These are phyloP conservation scores for Auriscalpium orientale DNA, from an alignment of 768 basidiomycete genomes.

Conservation along the genomic window DNA sequence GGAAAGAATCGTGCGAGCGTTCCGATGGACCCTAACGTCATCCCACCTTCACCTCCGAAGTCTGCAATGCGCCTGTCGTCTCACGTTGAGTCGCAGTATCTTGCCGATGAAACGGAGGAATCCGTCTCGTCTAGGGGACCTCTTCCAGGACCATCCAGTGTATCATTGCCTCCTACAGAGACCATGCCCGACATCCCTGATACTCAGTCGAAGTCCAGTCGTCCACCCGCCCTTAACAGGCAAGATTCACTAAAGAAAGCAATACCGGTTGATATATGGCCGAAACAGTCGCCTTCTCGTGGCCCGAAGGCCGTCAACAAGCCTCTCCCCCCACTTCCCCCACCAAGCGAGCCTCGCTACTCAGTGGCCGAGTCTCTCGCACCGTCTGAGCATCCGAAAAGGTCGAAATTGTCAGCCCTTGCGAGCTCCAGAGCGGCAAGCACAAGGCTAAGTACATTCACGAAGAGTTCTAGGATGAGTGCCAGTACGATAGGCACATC, in stretches of 20 bases:
- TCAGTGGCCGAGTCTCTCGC: constrained; percentile 6
- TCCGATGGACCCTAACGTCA: constrained; percentile 43
- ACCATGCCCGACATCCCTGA: constrained; percentile 52
- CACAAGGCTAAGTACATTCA: constrained; percentile 36
- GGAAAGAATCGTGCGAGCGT: constrained; percentile 2
- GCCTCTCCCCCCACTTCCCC: constrained; percentile 14
- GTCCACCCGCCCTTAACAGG: not conserved
- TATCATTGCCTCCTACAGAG: constrained; percentile 31
- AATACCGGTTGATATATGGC: constrained; percentile 13
- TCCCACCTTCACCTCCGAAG: constrained; percentile 57
- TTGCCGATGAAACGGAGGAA: constrained; percentile 1
- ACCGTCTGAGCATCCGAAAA: constrained; percentile 18
- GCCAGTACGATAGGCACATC: constrained; percentile 38
- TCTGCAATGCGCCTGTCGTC: constrained; percentile 44
- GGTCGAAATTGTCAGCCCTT: constrained; percentile 62
- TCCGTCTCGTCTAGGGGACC: constrained; percentile 32
- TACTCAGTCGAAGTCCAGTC: constrained; percentile 37
- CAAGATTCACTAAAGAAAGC: constrained; percentile 1
- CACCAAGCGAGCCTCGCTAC: constrained; percentile 24
- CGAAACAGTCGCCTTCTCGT: not conserved
- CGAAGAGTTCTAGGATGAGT: constrained; percentile 33
- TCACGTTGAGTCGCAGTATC: constrained; percentile 1
- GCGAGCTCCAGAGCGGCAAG: constrained; percentile 45
- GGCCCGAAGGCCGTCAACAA: constrained; percentile 8
- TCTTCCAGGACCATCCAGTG: constrained; percentile 30